phyloP scores from a whole-genome alignment of 768 basidiomycete genomes.

The Pleurotus pulmonarius region DNA sequence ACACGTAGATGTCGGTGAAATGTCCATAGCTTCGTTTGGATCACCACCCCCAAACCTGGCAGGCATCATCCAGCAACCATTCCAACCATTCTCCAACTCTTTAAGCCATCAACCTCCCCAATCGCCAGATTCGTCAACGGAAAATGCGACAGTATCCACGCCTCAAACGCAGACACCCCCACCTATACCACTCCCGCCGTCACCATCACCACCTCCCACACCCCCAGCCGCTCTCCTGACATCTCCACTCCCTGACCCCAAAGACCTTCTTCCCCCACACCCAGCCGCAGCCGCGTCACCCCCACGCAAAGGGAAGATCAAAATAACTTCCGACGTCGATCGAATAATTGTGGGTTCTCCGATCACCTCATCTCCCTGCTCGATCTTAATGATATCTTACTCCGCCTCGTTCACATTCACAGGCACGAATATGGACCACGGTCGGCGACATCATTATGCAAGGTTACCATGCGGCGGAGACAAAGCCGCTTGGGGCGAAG shows the following conservation, averaged over 20 bases:
- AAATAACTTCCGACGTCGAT: conserved; percentile 61
- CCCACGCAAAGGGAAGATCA: conserved; percentile 32
- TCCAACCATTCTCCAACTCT: not conserved
- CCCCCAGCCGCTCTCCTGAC: not conserved
- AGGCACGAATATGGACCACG: conserved; percentile 71
- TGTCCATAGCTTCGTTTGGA: conserved; percentile 45
- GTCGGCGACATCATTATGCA: conserved; percentile 64
- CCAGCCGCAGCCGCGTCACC: conserved; percentile 6
- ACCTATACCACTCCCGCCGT: not conserved
- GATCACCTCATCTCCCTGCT: not conserved
- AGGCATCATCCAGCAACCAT: not conserved
- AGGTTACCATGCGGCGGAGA: conserved; percentile 32
- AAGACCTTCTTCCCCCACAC: not conserved
- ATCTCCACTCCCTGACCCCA: not conserved
- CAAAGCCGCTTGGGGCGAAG: conserved; percentile 46
- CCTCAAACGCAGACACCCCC: not conserved
- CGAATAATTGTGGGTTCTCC: conserved; percentile 50
- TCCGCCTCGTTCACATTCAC: not conserved
- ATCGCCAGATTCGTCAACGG: not conserved
- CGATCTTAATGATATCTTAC: not conserved
- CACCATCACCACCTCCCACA: not conserved
- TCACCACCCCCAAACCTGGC: conserved; percentile 21
- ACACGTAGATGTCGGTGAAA: conserved; percentile 51
- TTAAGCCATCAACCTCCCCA: not conserved
- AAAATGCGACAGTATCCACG: not conserved